These are phyloP conservation scores for Panaeolus cyanescens DNA, from an alignment of 768 basidiomycete genomes.

Conservation along the genomic window DNA sequence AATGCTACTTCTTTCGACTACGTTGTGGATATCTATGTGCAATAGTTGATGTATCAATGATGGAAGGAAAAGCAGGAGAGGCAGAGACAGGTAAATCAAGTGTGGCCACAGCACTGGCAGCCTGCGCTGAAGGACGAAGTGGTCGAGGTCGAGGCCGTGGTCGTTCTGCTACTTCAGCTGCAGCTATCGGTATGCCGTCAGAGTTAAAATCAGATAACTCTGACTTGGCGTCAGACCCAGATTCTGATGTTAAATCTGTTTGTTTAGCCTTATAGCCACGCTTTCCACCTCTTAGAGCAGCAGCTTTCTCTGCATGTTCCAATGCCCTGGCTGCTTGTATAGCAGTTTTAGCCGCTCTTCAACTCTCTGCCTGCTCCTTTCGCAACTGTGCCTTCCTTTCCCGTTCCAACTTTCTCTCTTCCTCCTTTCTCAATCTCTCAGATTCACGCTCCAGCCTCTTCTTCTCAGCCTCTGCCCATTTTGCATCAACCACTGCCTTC, in stretches of 20 bases:
- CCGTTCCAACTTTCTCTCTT: not conserved
- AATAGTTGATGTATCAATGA: too few relatives aligned
- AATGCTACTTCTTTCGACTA: not conserved
- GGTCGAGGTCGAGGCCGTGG: too few relatives aligned
- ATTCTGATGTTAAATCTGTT: not conserved
- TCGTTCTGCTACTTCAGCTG: too few relatives aligned
- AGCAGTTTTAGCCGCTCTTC: conserved; percentile 2
- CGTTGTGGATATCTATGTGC: too few relatives aligned
- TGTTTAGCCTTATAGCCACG: not conserved
- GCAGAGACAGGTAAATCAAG: too few relatives aligned
- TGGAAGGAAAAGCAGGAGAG: too few relatives aligned
- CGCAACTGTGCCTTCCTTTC: conserved; percentile 1
- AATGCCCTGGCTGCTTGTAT: not conserved
- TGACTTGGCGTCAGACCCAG: not conserved
- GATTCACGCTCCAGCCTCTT: conserved; percentile 6
- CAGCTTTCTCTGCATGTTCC: not conserved
- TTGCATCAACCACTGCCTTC: conserved; percentile 9
- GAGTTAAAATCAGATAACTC: not conserved
- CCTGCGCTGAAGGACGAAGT: too few relatives aligned
- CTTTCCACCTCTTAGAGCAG: not conserved
- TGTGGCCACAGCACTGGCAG: too few relatives aligned
- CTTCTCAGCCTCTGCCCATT: not conserved
- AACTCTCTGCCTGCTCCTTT: conserved; percentile 2
- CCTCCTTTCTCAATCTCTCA: conserved; percentile 6
- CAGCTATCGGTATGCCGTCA: too few relatives aligned